These are phyloP conservation scores for Cryptococcus jaspeensis DNA, from an alignment of 1,284 basidiomycete genomes.

Conservation along the genomic window DNA sequence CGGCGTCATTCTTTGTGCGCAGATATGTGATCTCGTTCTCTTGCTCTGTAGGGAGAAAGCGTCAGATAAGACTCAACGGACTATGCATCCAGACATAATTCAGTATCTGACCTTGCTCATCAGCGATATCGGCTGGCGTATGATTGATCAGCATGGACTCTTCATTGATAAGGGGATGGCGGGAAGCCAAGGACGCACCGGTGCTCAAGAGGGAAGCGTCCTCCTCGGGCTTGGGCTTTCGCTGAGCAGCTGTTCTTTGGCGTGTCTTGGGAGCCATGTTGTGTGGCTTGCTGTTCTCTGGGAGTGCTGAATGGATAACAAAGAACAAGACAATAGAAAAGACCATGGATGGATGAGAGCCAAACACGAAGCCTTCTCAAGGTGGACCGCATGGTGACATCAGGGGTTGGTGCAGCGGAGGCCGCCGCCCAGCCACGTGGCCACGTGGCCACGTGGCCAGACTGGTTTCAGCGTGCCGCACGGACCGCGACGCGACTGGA, in stretches of 20 bases:
- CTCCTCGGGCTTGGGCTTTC: constrained; percentile 12
- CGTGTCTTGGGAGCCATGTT: constrained; percentile 5
- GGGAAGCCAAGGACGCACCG: constrained; percentile 2
- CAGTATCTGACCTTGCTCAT: constrained; percentile 25
- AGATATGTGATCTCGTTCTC: constrained; percentile 35
- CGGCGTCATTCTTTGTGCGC: constrained; percentile 22
- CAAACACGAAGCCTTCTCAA: neutral
- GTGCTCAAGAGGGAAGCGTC: constrained; percentile 4
- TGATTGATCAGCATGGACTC: neutral
- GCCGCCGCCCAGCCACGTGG: too few species aligned
- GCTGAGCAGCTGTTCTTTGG: constrained; percentile 17
- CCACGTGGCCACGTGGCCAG: too few species aligned
- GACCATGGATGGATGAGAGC: neutral
- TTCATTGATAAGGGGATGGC: neutral
- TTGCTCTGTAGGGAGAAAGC: constrained; percentile 28
- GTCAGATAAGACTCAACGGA: too few species aligned
- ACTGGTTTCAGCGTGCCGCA: too few species aligned
- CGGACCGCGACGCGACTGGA: too few species aligned
- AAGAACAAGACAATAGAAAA: neutral
- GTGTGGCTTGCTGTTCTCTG: neutral
- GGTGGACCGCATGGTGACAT: neutral
- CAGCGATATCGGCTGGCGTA: constrained; percentile 4
- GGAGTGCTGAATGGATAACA: too few species aligned
- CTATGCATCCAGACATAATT: too few species aligned
- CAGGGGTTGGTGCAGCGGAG: neutral